phyloP scores from a whole-genome alignment of 805 yeast species.

The Ogataea pini region DNA sequence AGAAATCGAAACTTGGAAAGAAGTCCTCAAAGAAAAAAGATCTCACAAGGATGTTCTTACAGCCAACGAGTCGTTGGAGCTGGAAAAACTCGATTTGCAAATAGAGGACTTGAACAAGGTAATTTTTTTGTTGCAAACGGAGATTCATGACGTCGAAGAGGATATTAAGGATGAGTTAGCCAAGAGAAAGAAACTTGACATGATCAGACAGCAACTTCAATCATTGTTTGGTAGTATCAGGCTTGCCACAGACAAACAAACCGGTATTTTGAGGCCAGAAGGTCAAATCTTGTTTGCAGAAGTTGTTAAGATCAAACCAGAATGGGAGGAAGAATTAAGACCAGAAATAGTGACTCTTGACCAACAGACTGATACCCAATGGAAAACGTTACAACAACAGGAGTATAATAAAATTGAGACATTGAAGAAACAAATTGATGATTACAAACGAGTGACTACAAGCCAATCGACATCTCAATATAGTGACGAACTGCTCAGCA shows the following conservation, averaged over 20 bases:
- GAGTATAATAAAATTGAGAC: slow-evolving; percentile 35
- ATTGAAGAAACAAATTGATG: slow-evolving; percentile 28
- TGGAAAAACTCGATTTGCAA: slow-evolving; percentile 22
- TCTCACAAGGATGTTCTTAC: slow-evolving; percentile 15
- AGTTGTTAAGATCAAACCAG: slow-evolving; percentile 29
- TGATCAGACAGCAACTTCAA: slow-evolving; percentile 23
- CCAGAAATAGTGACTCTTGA: slow-evolving; percentile 34
- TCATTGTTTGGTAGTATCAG: slow-evolving; percentile 28
- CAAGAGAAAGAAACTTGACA: slow-evolving; percentile 30
- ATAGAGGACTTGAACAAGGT: slow-evolving; percentile 32
- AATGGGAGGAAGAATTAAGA: slow-evolving; percentile 34
- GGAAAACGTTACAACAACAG: slow-evolving; percentile 41
- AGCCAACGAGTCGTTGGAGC: slow-evolving; percentile 20
- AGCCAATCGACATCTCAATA: not conserved
- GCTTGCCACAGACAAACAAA: slow-evolving; percentile 27
- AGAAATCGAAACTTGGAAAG: slow-evolving; percentile 39
- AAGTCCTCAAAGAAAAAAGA: slow-evolving; percentile 28
- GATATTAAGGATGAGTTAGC: slow-evolving; percentile 33
- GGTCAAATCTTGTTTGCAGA: slow-evolving; percentile 28
- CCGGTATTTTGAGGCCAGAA: slow-evolving; percentile 32
- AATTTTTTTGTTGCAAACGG: slow-evolving; percentile 29
- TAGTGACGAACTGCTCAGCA: slow-evolving; percentile 5
- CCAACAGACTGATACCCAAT: slow-evolving; percentile 38
- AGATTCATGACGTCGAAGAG: slow-evolving; percentile 35
- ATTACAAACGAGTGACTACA: slow-evolving; percentile 9